phyloP scores from a whole-genome alignment of 2,329 filamentous ascomycete species.

The Penicillium sp. region DNA sequence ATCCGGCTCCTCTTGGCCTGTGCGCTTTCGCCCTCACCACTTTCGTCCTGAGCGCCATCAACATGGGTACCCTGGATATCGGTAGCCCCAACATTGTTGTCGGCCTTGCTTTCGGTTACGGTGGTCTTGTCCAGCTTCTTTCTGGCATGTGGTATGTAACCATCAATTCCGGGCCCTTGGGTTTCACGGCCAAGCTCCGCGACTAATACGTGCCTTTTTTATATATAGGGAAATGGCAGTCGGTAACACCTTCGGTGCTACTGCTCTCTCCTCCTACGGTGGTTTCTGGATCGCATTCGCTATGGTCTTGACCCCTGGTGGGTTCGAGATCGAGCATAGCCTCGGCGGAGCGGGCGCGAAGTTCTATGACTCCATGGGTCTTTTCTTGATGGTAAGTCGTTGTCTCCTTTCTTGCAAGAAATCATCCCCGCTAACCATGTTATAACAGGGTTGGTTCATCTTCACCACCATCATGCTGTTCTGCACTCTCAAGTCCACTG shows the following conservation, averaged over 20 bases:
- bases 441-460: slow-evolving; percentile 68
- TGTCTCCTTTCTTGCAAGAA: not conserved
- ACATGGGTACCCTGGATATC: slow-evolving; percentile 64
- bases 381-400: slow-evolving; percentile 63
- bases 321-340: slow-evolving; percentile 57
- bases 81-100: slow-evolving; percentile 64
- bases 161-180: not conserved
- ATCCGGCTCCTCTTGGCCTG: slow-evolving; percentile 74
- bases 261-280: slow-evolving; percentile 75
- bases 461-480: slow-evolving; percentile 74
- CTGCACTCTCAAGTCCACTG: slow-evolving; percentile 71
- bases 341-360: slow-evolving; percentile 30
- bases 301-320: slow-evolving; percentile 67
- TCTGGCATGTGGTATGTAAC: slow-evolving; percentile 77
- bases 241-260: slow-evolving; percentile 85
- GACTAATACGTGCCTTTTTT: not conserved
- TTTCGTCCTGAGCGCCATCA: slow-evolving; percentile 73
- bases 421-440: slow-evolving; percentile 6
- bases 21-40: slow-evolving; percentile 79
- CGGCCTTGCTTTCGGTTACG: slow-evolving; percentile 69
- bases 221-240: slow-evolving; percentile 75
- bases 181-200: not conserved
- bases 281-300: slow-evolving; percentile 79
- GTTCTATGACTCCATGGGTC: slow-evolving; percentile 63
- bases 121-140: slow-evolving; percentile 73